phyloP scores from a whole-genome alignment of 306 rosid species.

The Acmispon strigosus region DNA sequence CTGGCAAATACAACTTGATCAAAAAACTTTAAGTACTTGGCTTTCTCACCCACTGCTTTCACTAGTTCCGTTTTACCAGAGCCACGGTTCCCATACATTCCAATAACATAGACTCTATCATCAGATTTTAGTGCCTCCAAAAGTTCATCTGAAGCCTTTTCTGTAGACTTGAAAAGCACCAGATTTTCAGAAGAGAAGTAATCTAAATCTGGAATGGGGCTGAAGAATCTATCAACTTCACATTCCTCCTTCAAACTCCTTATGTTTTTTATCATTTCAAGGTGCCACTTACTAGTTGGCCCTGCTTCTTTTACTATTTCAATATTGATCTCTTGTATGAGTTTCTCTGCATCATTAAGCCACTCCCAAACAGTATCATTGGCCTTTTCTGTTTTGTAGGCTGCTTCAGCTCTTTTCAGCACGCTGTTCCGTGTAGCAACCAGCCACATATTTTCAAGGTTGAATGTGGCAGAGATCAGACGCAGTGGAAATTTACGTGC shows the following conservation, averaged over 20 bases:
- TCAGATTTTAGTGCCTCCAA: background rate
- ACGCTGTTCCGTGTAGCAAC: no score
- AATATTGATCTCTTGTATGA: no score
- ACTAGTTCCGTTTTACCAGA: conserved; percentile 1
- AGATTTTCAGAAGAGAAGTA: background rate
- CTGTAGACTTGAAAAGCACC: background rate
- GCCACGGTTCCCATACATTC: background rate
- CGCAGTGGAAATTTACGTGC: no score
- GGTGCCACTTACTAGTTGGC: no score
- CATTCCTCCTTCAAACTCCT: background rate
- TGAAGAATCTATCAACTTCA: background rate
- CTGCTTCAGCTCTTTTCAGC: no score
- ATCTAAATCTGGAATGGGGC: background rate
- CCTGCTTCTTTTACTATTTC: no score
- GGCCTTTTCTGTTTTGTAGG: no score
- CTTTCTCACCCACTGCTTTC: background rate
- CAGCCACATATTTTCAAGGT: no score
- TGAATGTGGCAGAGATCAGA: no score
- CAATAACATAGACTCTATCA: background rate
- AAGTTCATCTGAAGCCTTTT: background rate
- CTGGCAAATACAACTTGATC: background rate
- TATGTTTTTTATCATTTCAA: no score
- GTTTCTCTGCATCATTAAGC: no score
- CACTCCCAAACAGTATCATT: no score
- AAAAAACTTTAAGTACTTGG: background rate